A percentile compares a stretch with the other conserved stretches of the same genome.
Evolutionary conservation across 2,329 filamentous ascomycete genomes (phyloP).

Genomic region (Didymella exigua): DNA sequence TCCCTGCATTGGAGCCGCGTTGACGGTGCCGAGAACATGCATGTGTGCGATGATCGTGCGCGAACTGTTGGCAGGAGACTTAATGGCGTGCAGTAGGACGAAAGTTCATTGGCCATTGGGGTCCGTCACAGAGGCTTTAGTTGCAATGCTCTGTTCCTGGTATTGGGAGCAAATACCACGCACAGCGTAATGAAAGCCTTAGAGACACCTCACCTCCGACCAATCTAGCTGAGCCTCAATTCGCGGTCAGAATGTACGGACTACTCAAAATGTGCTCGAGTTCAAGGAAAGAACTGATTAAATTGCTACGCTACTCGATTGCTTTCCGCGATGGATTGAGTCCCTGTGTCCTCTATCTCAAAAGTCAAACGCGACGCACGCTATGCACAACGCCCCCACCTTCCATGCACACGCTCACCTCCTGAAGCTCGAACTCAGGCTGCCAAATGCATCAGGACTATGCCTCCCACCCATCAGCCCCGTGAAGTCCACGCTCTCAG

Average conservation of each 20-base stretch:
- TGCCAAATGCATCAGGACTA: slow-evolving; percentile 80
- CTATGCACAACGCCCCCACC: neutral
- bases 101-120: neutral
- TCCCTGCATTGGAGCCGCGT: slow-evolving; percentile 21
- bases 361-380: neutral
- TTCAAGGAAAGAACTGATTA: slow-evolving; percentile 5
- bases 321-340: neutral
- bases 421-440: slow-evolving; percentile 65
- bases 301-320: slow-evolving; percentile 1
- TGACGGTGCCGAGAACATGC: slow-evolving; percentile 17
- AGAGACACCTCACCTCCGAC: too few species aligned
- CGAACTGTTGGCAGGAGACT: slow-evolving; percentile 17
- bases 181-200: too few species aligned
- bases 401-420: slow-evolving; percentile 21
- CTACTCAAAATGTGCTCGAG: too few species aligned
- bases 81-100: neutral
- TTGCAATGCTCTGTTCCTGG: neutral
- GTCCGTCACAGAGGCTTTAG: neutral
- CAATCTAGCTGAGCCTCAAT: too few species aligned
- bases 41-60: slow-evolving; percentile 27
- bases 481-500: slow-evolving; percentile 71
- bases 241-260: too few species aligned
- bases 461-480: slow-evolving; percentile 71
- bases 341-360: neutral
- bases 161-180: neutral